Conservation (phyloP, 306 rosid species). For the Cicer judaicum region DNA sequence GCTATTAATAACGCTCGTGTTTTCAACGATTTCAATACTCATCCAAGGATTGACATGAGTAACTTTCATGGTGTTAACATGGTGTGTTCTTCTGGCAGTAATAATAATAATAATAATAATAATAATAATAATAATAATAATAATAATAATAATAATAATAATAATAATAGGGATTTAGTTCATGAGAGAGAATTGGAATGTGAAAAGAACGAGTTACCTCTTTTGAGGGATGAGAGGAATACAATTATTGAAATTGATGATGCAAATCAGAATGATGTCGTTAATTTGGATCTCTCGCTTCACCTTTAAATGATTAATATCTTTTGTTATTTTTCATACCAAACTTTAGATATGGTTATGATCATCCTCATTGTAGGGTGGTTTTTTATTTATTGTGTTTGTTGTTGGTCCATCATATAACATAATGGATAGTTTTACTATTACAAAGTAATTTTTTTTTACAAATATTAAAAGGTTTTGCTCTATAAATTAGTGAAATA, state of each 20-base stretch:
- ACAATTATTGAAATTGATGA: slow-evolving; percentile 18
- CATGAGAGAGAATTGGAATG: slow-evolving; percentile 29
- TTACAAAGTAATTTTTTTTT: no score
- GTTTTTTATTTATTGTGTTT: no score
- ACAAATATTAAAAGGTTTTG: no score
- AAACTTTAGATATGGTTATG: no score
- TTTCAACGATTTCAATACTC: neutral
- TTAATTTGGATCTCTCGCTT: slow-evolving; percentile 47
- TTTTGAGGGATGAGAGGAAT: slow-evolving; percentile 39
- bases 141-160: no score
- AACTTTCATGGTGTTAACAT: neutral
- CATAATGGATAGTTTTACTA: no score
- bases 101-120: neutral
- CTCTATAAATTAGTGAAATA: no score
- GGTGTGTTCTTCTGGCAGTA: neutral
- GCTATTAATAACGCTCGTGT: neutral
- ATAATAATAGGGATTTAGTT: neutral
- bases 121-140: no score
- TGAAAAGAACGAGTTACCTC: slow-evolving; percentile 35
- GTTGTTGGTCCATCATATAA: no score
- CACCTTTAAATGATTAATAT: slow-evolving; percentile 45
- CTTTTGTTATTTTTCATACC: neutral
- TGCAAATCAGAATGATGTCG: neutral
- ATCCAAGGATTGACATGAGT: neutral
- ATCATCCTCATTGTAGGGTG: no score